phyloP scores from a whole-genome alignment of 2,329 filamentous ascomycete genomes.

The Keithomyces neogunnii region DNA sequence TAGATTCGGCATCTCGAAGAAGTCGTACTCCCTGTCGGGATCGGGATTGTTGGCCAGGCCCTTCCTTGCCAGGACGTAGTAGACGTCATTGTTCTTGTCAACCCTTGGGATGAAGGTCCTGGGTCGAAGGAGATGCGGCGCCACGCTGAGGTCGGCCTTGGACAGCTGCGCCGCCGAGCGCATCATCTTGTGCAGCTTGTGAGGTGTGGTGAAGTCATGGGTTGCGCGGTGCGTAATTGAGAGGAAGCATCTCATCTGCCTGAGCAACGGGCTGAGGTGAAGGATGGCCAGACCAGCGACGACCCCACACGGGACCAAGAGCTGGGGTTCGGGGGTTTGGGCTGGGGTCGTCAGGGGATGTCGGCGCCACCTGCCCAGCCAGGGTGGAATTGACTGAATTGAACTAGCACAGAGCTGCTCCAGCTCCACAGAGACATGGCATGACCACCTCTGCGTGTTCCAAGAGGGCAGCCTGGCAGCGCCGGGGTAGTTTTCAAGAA shows the following conservation, averaged over 20 bases:
- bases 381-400: no score
- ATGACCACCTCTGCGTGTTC: no score
- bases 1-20: slow-evolving; percentile 32
- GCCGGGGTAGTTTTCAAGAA: no score
- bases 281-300: neutral
- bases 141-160: slow-evolving; percentile 1
- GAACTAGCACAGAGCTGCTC: no score
- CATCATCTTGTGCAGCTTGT: slow-evolving; percentile 9
- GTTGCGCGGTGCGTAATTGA: neutral
- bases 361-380: neutral
- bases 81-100: slow-evolving; percentile 14
- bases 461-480: no score
- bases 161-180: slow-evolving; percentile 8
- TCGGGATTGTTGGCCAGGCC: slow-evolving; percentile 6
- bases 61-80: slow-evolving; percentile 19
- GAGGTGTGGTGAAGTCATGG: neutral
- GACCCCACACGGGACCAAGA: neutral
- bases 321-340: neutral
- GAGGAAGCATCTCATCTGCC: neutral
- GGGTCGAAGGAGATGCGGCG: slow-evolving; percentile 6
- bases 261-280: neutral
- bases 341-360: neutral
- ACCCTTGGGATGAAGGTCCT: slow-evolving; percentile 17
- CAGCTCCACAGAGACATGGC: no score
- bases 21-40: slow-evolving; percentile 12